Conservation (phyloP, 2,329 filamentous ascomycete genomes). For the Microdochium bolleyi region DNA sequence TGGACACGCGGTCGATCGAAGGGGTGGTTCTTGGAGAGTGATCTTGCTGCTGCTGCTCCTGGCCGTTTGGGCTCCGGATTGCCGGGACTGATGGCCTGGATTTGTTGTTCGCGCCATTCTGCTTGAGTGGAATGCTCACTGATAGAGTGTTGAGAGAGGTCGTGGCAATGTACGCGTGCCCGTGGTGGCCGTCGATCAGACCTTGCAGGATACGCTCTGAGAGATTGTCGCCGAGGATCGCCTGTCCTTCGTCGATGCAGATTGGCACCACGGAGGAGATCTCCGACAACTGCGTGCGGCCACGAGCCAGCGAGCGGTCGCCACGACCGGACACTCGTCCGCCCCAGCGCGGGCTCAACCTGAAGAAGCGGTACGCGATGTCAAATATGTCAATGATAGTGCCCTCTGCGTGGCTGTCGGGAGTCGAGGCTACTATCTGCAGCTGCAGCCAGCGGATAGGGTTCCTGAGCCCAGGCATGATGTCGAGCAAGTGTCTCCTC, state of each 20-base stretch:
- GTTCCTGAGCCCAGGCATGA: neutral
- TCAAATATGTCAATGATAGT: neutral
- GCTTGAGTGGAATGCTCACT: neutral
- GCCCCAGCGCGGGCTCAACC: neutral
- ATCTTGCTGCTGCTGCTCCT: neutral
- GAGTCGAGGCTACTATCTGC: neutral
- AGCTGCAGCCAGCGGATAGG: neutral
- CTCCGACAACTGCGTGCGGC: neutral
- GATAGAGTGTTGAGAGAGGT: neutral
- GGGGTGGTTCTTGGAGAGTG: neutral
- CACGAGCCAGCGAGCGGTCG: too few species aligned
- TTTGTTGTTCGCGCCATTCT: too few species aligned
- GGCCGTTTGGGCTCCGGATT: too few species aligned
- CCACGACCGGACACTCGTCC: neutral
- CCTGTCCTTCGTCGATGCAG: neutral
- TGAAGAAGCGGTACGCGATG: neutral
- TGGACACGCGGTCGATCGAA: neutral
- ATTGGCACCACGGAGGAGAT: neutral
- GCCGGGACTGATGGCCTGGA: too few species aligned
- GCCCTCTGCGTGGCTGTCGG: neutral
- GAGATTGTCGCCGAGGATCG: neutral
- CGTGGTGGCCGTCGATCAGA: neutral
- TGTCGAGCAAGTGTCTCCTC: neutral
- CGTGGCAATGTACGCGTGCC: neutral
- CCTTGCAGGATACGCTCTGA: neutral